Base-by-base conservation (phyloP, 2,329 filamentous ascomycete species). In the Cordyceps pruinosa region DNA sequence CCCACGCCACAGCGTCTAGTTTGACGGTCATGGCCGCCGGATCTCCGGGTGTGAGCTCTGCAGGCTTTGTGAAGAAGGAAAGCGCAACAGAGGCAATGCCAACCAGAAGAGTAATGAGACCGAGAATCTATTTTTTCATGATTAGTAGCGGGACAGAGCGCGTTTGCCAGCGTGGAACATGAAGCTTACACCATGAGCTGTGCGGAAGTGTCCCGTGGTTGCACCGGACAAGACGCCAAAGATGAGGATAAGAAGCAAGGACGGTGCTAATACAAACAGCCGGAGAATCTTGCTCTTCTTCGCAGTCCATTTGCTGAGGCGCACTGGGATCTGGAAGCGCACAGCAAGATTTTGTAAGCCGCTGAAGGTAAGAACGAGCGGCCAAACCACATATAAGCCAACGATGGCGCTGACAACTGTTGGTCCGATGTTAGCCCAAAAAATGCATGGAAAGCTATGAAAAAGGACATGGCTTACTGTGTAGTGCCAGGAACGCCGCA, bases 141-240 rank as follows among this genome's bases (percentile, higher is more conserved):
- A 42, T 12, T 15, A 1, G 8, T 2, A 30, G 41, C 4, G 34
- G 10, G 34, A 8, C 1, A 9, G 1, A 7, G 4, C 2, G n/a
- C 2, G 1, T 15, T n/a, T 28, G 5, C 13, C 3, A 23, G 30
- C 13, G 1, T 3, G 10, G 6, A 19, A 1, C 6, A 46, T 53
- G 58, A 10, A 28, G 62, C 67, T 60, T 63, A 71, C 67, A 0
- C 63, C 66, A 25, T 72, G 69, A 3, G 63, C 58, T 4, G 65
- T 67, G 9, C 61, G 59, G 58, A 70, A 69, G 37, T 71, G 66
- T 2, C 48, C 55, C 1, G 64, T 56, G 9, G 61, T 61, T 0
- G 67, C 62, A 3, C 58, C 57, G 1, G 63, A 51, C 8, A 71
- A 44, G 15, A 61, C 25, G 17, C 69, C 69, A 25, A 69, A 67